A percentile compares a stretch with the other conserved stretches of the same genome.
Conservation (phyloP, 345 rosid genomes). For the Aquilaria sinensis region DNA sequence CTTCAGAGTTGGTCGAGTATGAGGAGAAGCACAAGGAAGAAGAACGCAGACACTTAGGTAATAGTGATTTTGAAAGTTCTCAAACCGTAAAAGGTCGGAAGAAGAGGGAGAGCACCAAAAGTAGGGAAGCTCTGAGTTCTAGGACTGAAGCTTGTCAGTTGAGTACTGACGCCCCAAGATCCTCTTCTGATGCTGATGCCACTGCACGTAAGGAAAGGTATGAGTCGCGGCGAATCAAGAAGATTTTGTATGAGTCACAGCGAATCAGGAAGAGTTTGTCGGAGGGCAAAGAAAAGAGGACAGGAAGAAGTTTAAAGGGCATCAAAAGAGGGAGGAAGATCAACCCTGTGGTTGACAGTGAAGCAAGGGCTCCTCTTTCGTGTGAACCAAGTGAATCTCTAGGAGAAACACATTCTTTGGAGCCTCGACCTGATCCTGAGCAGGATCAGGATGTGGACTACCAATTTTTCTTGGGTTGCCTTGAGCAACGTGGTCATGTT, state of each 20-base stretch:
- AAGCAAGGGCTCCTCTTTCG: constrained; percentile 13
- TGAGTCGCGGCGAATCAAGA: neutral
- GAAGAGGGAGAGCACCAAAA: constrained; percentile 3
- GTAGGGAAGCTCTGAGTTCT: neutral
- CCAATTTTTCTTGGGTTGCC: constrained; percentile 9
- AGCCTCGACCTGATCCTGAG: neutral
- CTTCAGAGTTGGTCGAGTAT: constrained; percentile 17
- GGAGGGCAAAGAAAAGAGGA: constrained; percentile 4
- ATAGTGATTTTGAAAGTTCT: neutral
- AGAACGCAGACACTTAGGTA: neutral
- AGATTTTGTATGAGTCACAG: neutral
- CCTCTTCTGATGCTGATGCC: neutral
- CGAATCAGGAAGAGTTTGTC: neutral
- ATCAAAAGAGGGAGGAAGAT: constrained; percentile 7
- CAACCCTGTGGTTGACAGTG: constrained; percentile 14
- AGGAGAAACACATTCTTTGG: too few relatives aligned
- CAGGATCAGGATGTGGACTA: constrained; percentile 18
- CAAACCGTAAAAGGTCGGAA: neutral
- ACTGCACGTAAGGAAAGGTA: neutral
- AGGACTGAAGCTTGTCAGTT: constrained; percentile 13
- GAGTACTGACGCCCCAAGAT: constrained; percentile 10
- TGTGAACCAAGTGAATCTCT: neutral
- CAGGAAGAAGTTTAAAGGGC: neutral
- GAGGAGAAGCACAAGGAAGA: constrained; percentile 5
- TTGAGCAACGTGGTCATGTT: constrained; percentile 13